Percentiles rank a stretch among this genome's conserved stretches.
Evolutionary conservation across 2,329 filamentous ascomycete genomes (phyloP).

Genomic region (Metarhizium album): DNA sequence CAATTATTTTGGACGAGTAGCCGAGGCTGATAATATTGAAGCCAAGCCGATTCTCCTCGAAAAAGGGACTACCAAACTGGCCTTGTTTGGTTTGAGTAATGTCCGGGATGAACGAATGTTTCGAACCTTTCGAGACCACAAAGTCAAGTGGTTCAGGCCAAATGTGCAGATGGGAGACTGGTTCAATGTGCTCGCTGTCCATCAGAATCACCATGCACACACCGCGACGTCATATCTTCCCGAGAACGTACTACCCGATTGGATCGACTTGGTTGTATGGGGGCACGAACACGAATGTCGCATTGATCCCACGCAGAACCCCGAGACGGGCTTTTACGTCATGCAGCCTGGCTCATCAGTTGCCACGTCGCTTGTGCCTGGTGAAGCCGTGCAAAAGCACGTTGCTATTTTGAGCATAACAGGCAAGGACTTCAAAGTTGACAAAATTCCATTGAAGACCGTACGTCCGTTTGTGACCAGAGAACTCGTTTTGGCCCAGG

Average conservation of each 20-base stretch:
- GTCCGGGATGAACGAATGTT: slow-evolving; percentile 92
- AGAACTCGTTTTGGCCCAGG: slow-evolving; percentile 68
- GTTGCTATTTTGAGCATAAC: slow-evolving; percentile 78
- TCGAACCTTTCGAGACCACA: slow-evolving; percentile 82
- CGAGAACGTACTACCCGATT: slow-evolving; percentile 84
- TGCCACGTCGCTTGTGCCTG: slow-evolving; percentile 80
- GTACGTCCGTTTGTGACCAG: slow-evolving; percentile 85
- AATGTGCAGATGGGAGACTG: slow-evolving; percentile 71
- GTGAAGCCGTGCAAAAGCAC: slow-evolving; percentile 85
- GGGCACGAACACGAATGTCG: slow-evolving; percentile 95
- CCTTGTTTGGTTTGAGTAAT: slow-evolving; percentile 89
- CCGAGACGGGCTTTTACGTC: slow-evolving; percentile 84
- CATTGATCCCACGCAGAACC: slow-evolving; percentile 73
- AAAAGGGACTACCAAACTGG: slow-evolving; percentile 86
- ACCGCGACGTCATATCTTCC: slow-evolving; percentile 90
- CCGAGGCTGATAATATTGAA: slow-evolving; percentile 86
- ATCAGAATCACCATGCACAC: slow-evolving; percentile 91
- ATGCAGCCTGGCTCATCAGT: slow-evolving; percentile 97
- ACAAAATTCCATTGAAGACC: slow-evolving; percentile 74
- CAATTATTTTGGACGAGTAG: slow-evolving; percentile 91
- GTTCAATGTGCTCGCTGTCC: slow-evolving; percentile 92
- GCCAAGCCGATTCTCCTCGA: slow-evolving; percentile 87
- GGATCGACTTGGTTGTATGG: slow-evolving; percentile 88
- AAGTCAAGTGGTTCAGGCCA: slow-evolving; percentile 88
- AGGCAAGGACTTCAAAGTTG: slow-evolving; percentile 68